Evolutionary conservation across 208 protist species (phyloP).

Genomic region (Tritrichomonas musculus): DNA sequence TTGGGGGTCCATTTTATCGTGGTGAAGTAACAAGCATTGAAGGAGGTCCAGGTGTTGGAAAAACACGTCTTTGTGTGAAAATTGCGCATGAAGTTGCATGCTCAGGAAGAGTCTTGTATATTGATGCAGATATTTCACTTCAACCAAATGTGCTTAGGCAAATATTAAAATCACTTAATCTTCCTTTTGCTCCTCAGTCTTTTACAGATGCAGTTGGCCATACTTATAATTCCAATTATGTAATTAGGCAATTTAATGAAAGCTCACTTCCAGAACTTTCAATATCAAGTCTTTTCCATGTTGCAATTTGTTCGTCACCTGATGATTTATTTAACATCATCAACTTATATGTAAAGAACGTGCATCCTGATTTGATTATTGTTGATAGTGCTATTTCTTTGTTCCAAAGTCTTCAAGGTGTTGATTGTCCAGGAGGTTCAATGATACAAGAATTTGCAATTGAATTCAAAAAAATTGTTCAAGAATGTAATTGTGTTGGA

Average conservation of each 20-base stretch:
- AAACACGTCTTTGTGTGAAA: not conserved
- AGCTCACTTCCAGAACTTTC: too few species aligned
- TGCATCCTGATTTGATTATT: not conserved
- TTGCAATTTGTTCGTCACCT: not conserved
- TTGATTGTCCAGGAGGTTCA: not conserved
- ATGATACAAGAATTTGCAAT: not conserved
- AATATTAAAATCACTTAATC: not conserved
- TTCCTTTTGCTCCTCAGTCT: not conserved
- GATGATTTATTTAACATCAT: not conserved
- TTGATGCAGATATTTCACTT: not conserved
- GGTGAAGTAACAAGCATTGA: not conserved
- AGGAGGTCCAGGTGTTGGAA: not conserved
- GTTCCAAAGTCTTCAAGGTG: not conserved
- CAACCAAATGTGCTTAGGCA: not conserved
- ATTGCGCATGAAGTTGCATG: not conserved
- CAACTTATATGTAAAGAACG: not conserved
- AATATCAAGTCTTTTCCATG: not conserved
- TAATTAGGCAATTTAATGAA: too few species aligned
- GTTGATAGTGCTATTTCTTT: not conserved
- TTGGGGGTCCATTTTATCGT: not conserved
- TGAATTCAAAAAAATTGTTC: not conserved
- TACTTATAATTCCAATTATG: too few species aligned
- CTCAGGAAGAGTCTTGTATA: not conserved
- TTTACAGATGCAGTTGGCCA: too few species aligned
- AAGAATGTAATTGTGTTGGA: not conserved